Conservation (phyloP, 768 basidiomycete genomes). For the Russula emetica region DNA sequence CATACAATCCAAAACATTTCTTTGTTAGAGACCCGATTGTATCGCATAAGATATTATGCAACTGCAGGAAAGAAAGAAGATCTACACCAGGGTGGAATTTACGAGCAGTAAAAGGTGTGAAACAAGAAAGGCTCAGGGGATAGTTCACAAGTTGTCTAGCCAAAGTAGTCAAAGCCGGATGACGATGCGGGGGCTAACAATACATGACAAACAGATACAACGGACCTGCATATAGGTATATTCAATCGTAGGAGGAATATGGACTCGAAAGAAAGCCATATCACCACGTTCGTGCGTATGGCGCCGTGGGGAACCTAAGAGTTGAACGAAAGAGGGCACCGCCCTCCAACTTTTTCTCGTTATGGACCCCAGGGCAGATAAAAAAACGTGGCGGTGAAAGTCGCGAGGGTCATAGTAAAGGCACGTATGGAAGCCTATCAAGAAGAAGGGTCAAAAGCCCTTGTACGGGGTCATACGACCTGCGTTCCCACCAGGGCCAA, state of each 20-base stretch:
- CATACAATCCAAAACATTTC: background rate
- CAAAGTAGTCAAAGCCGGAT: conserved; percentile 7
- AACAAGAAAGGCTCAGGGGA: background rate
- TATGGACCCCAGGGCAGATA: conserved; percentile 4
- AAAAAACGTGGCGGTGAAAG: background rate
- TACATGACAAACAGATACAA: conserved; percentile 21
- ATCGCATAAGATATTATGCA: background rate
- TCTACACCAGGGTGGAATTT: background rate
- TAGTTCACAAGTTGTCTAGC: conserved; percentile 15
- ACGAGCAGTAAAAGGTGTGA: background rate
- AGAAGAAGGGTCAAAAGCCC: background rate
- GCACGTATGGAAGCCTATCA: background rate
- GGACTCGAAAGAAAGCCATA: background rate
- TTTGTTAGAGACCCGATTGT: background rate
- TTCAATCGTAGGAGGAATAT: conserved; percentile 5
- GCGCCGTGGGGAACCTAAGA: background rate
- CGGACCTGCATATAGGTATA: conserved; percentile 6
- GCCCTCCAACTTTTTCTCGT: background rate
- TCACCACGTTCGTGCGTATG: conserved; percentile 2
- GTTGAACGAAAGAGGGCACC: background rate
- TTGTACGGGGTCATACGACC: conserved; percentile 9
- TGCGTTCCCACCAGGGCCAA: background rate
- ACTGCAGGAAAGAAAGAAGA: background rate
- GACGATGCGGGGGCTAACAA: conserved; percentile 11
- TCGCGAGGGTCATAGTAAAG: background rate